Evolutionary conservation across 495 filamentous ascomycete species (phyloP).

Genomic region (Chaetomium tenue): DNA sequence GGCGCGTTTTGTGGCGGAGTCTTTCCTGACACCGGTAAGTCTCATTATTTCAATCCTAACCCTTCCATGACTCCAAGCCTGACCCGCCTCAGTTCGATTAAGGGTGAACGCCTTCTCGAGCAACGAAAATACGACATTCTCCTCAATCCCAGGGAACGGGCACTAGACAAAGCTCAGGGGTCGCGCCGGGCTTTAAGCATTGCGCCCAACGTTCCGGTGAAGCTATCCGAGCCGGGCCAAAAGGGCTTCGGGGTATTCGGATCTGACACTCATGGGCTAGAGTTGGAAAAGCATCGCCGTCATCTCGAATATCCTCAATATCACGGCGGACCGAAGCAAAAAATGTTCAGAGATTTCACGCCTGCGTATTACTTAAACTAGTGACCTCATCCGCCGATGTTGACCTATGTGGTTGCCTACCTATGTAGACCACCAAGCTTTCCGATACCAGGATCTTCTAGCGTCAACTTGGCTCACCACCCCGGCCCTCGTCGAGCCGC

Average conservation of each 20-base stretch:
- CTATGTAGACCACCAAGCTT: background rate
- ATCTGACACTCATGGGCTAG: background rate
- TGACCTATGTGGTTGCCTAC: background rate
- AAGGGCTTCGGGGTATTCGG: background rate
- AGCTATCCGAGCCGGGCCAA: background rate
- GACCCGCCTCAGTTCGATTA: conserved; percentile 15
- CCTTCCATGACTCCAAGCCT: background rate
- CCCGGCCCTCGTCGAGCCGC: background rate
- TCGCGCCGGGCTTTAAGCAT: background rate
- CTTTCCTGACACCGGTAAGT: conserved; percentile 91
- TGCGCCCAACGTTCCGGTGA: conserved; percentile 22
- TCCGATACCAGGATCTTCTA: background rate
- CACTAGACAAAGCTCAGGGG: background rate
- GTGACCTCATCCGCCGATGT: background rate
- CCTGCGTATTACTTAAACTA: background rate
- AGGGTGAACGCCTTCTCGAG: background rate
- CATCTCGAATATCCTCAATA: background rate
- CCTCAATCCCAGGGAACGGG: background rate
- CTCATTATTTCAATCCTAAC: background rate
- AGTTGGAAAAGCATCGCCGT: background rate
- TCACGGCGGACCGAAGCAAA: background rate
- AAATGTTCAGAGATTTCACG: background rate
- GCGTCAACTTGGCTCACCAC: no score
- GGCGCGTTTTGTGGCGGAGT: conserved; percentile 96
- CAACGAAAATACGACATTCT: conserved; percentile 9